A percentile compares a stretch with the other conserved stretches of the same genome.
Conservation (phyloP, 441 rosid species). For the Mallotus repandus region DNA sequence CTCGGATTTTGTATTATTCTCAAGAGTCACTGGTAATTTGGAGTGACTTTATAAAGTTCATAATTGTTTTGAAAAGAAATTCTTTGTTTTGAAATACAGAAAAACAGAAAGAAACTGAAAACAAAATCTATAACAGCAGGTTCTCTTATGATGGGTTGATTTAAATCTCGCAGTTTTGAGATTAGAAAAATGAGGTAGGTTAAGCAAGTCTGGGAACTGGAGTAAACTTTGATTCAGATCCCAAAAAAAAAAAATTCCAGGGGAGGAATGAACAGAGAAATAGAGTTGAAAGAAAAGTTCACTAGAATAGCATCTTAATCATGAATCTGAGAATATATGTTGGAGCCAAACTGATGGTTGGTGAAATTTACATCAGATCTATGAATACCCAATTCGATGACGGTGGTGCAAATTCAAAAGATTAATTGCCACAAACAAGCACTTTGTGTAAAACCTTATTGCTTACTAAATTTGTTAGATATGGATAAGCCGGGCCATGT, state of each 20-base stretch:
- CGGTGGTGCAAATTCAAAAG: no score
- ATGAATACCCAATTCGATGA: neutral
- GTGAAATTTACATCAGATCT: neutral
- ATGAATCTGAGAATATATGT: neutral
- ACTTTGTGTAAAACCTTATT: neutral
- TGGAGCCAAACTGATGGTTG: neutral
- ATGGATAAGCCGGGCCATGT: neutral
- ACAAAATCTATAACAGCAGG: no score
- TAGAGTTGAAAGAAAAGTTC: no score
- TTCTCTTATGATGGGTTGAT: neutral
- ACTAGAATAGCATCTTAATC: neutral
- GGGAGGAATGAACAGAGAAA: neutral
- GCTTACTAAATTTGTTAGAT: neutral
- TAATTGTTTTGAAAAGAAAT: constrained; percentile 1
- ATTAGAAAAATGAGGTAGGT: neutral
- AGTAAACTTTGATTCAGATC: neutral
- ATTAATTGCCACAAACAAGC: no score
- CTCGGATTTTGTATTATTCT: constrained; percentile 83
- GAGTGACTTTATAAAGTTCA: constrained; percentile 10
- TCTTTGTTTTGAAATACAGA: neutral
- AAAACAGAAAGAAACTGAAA: neutral
- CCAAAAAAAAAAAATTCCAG: neutral
- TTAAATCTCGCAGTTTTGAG: neutral
- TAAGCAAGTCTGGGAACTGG: neutral
- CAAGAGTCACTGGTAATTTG: constrained; percentile 82